A percentile compares a stretch with the other conserved stretches of the same genome.
These are phyloP conservation scores for Cladosporium velox DNA, from an alignment of 2,329 filamentous ascomycete genomes.

Conservation along the genomic window DNA sequence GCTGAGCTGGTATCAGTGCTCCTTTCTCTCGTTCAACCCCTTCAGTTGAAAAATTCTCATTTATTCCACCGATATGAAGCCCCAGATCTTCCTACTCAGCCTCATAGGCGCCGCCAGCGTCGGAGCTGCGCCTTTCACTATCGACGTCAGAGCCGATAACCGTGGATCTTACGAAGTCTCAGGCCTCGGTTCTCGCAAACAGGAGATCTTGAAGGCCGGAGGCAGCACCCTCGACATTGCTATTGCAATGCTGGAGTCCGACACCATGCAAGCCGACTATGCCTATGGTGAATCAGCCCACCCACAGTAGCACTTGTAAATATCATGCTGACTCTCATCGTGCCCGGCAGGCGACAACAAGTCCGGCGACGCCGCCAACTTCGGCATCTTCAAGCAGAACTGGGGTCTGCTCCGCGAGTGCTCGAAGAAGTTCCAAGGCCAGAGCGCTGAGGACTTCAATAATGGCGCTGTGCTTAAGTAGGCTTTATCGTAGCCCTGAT, in stretches of 20 bases:
- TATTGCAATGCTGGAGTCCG: neutral
- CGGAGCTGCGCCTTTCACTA: neutral
- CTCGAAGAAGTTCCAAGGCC: neutral
- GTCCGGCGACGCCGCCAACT: conserved; percentile 7
- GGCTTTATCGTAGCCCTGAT: neutral
- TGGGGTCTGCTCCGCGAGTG: neutral
- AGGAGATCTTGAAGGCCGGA: neutral
- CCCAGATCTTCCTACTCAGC: neutral
- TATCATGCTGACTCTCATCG: neutral
- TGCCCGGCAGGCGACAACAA: neutral
- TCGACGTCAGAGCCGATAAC: neutral
- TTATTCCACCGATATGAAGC: neutral
- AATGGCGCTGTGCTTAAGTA: neutral
- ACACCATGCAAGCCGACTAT: neutral
- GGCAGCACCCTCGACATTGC: neutral
- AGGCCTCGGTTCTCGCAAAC: neutral
- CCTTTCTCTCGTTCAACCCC: neutral
- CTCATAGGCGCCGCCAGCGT: neutral
- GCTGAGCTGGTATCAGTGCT: neutral
- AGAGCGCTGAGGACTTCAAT: neutral
- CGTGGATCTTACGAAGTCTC: neutral
- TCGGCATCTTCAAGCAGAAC: conserved; percentile 7
- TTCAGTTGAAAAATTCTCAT: too few relatives aligned
- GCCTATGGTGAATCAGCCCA: neutral
- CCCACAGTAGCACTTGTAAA: neutral